A percentile compares a stretch with the other conserved stretches of the same genome.
Conservation (phyloP, 306 rosid species). For the Prosopis cineraria region DNA sequence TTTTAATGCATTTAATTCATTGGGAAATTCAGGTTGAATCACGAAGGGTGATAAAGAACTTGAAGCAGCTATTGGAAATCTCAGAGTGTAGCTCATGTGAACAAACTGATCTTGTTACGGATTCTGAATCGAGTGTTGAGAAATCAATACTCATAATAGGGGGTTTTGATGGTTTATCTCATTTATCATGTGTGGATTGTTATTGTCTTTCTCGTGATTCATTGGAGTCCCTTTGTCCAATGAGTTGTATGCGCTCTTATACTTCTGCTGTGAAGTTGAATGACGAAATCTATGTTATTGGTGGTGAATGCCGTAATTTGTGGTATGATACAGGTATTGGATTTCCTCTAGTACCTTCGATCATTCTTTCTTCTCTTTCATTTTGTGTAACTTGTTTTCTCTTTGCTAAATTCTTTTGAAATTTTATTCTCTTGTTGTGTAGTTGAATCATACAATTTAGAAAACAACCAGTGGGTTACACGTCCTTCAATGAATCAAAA, state of each 20-base stretch:
- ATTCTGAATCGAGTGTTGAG: constrained; percentile 26
- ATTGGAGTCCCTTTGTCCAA: constrained; percentile 42
- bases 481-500: not conserved
- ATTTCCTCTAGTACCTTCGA: not conserved
- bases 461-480: constrained; percentile 35
- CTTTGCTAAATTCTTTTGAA: constrained; percentile 14
- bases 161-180: constrained; percentile 44
- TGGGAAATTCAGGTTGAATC: constrained; percentile 46
- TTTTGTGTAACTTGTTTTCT: not conserved
- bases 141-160: constrained; percentile 46
- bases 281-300: constrained; percentile 43
- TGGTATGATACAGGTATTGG: constrained; percentile 49
- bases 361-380: not conserved
- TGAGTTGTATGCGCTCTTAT: constrained; percentile 39
- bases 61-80: constrained; percentile 35
- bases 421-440: constrained; percentile 11
- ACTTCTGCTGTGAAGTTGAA: constrained; percentile 40
- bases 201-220: constrained; percentile 40
- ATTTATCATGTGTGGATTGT: constrained; percentile 36
- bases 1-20: not conserved
- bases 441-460: constrained; percentile 53
- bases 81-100: constrained; percentile 20
- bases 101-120: constrained; percentile 11
- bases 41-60: constrained; percentile 36
- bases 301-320: constrained; percentile 38